Evolutionary conservation across 2,329 filamentous ascomycete species (phyloP).

Genomic region (Aureobasidium lini): DNA sequence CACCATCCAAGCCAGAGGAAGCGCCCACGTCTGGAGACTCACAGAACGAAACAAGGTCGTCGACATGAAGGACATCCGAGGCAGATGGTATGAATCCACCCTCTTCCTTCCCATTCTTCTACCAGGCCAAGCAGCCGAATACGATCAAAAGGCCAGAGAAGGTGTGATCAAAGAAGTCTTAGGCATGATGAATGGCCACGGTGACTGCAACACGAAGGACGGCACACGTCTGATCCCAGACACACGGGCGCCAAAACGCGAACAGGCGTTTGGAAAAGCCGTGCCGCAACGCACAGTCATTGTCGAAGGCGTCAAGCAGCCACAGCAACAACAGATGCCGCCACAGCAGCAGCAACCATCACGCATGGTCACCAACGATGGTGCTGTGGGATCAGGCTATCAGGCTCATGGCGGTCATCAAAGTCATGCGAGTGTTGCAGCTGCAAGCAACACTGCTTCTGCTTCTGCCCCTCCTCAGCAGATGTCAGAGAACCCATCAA

Average conservation of each 20-base stretch:
- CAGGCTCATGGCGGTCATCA: slow-evolving; percentile 8
- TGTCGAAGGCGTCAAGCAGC: slow-evolving; percentile 33
- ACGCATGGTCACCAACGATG: slow-evolving; percentile 5
- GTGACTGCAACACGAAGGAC: slow-evolving; percentile 24
- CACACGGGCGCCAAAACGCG: slow-evolving; percentile 18
- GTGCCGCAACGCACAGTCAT: slow-evolving; percentile 33
- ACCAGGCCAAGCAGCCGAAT: slow-evolving; percentile 18
- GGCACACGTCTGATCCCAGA: neutral
- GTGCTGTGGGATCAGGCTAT: slow-evolving; percentile 13
- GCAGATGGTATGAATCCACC: slow-evolving; percentile 54
- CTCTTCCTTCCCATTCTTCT: slow-evolving; percentile 40
- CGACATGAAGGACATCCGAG: slow-evolving; percentile 45
- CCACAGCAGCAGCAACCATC: slow-evolving; percentile 16
- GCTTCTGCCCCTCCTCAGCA: neutral
- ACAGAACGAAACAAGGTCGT: slow-evolving; percentile 27
- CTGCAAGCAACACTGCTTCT: neutral
- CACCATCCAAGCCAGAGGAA: slow-evolving; percentile 31
- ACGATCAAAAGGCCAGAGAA: slow-evolving; percentile 20
- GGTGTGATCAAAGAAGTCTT: slow-evolving; percentile 29
- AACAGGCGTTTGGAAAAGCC: slow-evolving; percentile 35
- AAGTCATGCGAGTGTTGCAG: neutral
- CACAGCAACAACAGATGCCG: slow-evolving; percentile 13
- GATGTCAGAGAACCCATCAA: neutral
- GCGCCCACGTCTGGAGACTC: slow-evolving; percentile 38
- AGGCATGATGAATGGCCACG: slow-evolving; percentile 29